Evolutionary conservation across 345 rosid species (phyloP), one percentile per base, ranked within the genome.

Genomic region (Brassica incana): DNA sequence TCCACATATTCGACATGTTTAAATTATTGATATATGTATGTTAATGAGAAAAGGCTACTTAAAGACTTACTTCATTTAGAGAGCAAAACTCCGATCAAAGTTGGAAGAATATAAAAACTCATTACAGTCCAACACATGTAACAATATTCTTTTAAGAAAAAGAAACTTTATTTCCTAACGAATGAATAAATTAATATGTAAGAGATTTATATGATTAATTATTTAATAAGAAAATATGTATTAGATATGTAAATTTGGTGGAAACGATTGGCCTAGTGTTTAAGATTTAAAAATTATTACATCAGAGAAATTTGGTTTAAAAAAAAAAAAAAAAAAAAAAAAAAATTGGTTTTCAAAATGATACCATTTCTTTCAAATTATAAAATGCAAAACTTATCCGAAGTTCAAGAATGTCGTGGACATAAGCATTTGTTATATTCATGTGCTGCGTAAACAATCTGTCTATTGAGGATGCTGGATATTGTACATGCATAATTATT

Each of bases 1-100:
- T 11, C 40, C 50, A 67, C 69, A 79, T 67, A 78, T 78, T 72
- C 78, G 82, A 62, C 82, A 74, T 74, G 82, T 69, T 69, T 80
- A 18, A 68, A 69, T 29, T 61, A 52, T 52, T 38, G 8, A 52
- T 52, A 52, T 52, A 52, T 52, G 58, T 52, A 52, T 52, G 20
- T 52, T 52, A 52, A 52, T 52, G 18, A 18, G 20, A 52, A 52
- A 52, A 52, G 58, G 58, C 58, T 52, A 62, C 65, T 18, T 18
- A 62, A 50, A 68, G 71, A 69, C 83, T 79, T 79, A 14, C 82
- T 74, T 74, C 65, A 35, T 69, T 68, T 79, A 74, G 78, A 18
- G 61, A 68, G 65, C 74, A 61, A 33, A 78, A 56, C 23, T 20
- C 25, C 60, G 3, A 65, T 3, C 33, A 35, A 73, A 68, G 58